phyloP scores from a whole-genome alignment of 78 protist species.

The Cavenderia fasciculata region DNA sequence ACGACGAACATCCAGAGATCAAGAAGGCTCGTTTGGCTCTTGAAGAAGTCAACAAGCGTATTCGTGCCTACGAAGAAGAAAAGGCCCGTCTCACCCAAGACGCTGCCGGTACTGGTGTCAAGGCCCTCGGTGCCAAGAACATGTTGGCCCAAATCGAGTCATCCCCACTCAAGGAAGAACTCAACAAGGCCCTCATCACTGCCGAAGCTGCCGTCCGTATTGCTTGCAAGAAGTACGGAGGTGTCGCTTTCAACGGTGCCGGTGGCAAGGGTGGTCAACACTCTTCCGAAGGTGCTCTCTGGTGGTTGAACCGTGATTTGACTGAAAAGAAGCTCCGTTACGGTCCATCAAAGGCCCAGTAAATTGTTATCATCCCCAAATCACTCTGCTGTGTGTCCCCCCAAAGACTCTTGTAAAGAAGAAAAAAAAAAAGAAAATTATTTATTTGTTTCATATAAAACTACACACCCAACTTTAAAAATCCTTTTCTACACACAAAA shows the following conservation, averaged over 20 bases:
- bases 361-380: too few relatives aligned
- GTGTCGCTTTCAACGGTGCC: conserved; percentile 39
- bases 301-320: conserved; percentile 84
- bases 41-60: conserved; percentile 85
- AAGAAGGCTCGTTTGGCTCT: conserved; percentile 86
- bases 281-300: conserved; percentile 69
- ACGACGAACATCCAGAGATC: conserved; percentile 87
- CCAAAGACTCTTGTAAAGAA: too few relatives aligned
- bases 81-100: conserved; percentile 39
- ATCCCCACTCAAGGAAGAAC: conserved; percentile 81
- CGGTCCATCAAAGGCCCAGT: conserved; percentile 74
- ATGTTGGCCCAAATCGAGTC: conserved; percentile 84
- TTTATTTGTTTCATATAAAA: too few relatives aligned
- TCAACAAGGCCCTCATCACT: conserved; percentile 78
- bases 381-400: too few relatives aligned
- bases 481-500: too few relatives aligned
- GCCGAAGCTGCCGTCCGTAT: conserved; percentile 88
- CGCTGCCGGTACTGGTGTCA: conserved; percentile 72
- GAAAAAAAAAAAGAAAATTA: too few relatives aligned
- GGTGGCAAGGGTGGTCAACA: conserved; percentile 54
- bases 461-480: too few relatives aligned
- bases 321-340: conserved; percentile 81
- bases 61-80: conserved; percentile 87
- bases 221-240: conserved; percentile 85
- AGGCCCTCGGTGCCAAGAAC: conserved; percentile 82